Evolutionary conservation across 352 stramenopile species (phyloP), one percentile per base, ranked within the genome.

Genomic region (Globisporangium parvum): DNA sequence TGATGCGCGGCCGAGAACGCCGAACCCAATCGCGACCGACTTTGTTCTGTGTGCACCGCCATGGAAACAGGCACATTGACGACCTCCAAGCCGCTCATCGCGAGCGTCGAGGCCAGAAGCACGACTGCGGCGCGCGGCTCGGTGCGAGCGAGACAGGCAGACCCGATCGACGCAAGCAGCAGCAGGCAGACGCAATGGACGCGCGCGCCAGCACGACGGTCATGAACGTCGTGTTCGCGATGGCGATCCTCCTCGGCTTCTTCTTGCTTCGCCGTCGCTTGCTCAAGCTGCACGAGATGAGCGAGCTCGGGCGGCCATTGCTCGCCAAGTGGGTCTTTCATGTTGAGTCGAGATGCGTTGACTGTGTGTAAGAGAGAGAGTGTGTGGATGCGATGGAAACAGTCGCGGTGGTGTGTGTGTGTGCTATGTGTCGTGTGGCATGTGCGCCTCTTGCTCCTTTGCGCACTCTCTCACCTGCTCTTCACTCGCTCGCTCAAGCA

Each of bases 291-390:
- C 73, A 75, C 45, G 67, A 65, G 35, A 59, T 85, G 57, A 75
- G 70, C 55, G 71, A 87, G 51, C 63, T 88, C 20, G 65, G 69
- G 44, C 71, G 70, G 2, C 78, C 78, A 18, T 56, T 88, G 55
- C 68, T 88, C 15, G 62, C 63, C 46, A 71, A 71, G 78, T 88
- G 68, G 37, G 66, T 69, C 12, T 10, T 23, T 21, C 47, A 57
- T n/a, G 42, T 33, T 47, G 48, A n/a, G 4, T 48, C 20, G 51
- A 2, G 6, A n/a, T n/a, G n/a, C n/a, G n/a, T n/a, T n/a, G n/a
- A n/a, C n/a, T n/a, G n/a, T n/a, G n/a, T n/a, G n/a, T n/a, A n/a
- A n/a, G n/a, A n/a, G n/a, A n/a, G n/a, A n/a, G n/a, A n/a, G n/a
- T n/a, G n/a, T 17, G 14, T 10, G n/a, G 28, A 23, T n/a, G n/a